These are phyloP conservation scores for Hemisphaericaspora xylanilytica DNA, from an alignment of 1,139 yeast genomes.

Conservation along the genomic window DNA sequence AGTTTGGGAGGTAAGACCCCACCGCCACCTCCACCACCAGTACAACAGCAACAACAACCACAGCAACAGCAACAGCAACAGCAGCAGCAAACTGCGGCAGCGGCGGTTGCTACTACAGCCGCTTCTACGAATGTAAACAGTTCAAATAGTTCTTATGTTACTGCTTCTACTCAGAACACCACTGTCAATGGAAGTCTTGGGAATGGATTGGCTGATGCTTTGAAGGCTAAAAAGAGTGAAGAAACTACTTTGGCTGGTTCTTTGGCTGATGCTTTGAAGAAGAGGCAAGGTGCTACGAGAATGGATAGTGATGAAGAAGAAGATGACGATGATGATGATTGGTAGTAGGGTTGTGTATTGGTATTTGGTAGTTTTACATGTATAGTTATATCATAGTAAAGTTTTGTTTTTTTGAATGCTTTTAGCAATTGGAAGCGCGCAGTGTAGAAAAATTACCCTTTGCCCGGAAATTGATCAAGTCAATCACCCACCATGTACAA, in stretches of 20 bases:
- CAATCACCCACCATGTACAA: too few relatives aligned
- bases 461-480: too few relatives aligned
- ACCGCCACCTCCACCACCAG: constrained; percentile 33
- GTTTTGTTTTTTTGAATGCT: background rate
- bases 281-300: constrained; percentile 76
- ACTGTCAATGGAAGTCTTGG: constrained; percentile 38
- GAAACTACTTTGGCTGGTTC: constrained; percentile 75
- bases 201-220: constrained; percentile 71
- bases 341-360: constrained; percentile 16
- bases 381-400: too few relatives aligned
- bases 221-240: constrained; percentile 63
- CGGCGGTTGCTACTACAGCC: constrained; percentile 13
- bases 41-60: constrained; percentile 18
- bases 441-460: too few relatives aligned
- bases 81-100: constrained; percentile 1
- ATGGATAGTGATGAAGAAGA: constrained; percentile 75
- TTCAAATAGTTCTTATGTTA: constrained; percentile 13
- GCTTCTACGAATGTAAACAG: constrained; percentile 10
- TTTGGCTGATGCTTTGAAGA: constrained; percentile 84
- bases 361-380: too few relatives aligned
- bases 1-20: constrained; percentile 21
- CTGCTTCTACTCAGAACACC: constrained; percentile 14
- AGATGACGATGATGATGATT: constrained; percentile 61
- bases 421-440: too few relatives aligned
- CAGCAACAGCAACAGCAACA: constrained; percentile 5